These are phyloP conservation scores for Amphichorda felina DNA, from an alignment of 2,329 filamentous ascomycete species.

Conservation along the genomic window DNA sequence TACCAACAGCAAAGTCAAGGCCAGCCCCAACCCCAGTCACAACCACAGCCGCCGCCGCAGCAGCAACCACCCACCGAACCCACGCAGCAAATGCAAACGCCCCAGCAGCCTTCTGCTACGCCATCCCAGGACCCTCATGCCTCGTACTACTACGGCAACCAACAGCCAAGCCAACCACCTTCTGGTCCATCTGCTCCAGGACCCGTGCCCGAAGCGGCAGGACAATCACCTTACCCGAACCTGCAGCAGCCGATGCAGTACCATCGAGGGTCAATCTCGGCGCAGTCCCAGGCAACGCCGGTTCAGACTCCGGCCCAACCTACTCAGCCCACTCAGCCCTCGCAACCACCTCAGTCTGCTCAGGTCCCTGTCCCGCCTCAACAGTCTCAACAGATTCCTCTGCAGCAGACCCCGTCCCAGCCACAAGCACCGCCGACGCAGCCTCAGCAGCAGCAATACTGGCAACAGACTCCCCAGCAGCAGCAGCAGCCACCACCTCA, in stretches of 20 bases:
- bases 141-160: conserved; percentile 44
- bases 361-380: conserved; percentile 14
- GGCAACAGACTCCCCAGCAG: conserved; percentile 17
- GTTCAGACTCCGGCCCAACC: conserved; percentile 14
- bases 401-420: conserved; percentile 10
- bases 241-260: conserved; percentile 34
- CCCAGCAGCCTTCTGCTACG: conserved; percentile 14
- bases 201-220: conserved; percentile 25
- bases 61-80: conserved; percentile 11
- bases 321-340: conserved; percentile 14
- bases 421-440: conserved; percentile 12
- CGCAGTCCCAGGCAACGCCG: conserved; percentile 18
- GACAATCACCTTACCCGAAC: conserved; percentile 39
- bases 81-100: conserved; percentile 14
- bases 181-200: conserved; percentile 24
- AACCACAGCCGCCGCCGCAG: conserved; percentile 10
- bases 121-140: conserved; percentile 36
- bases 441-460: conserved; percentile 20
- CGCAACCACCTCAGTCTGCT: conserved; percentile 22
- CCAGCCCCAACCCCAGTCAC: conserved; percentile 12
- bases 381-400: conserved; percentile 8
- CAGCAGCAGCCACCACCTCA: conserved; percentile 12
- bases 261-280: conserved; percentile 28
- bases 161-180: conserved; percentile 18
- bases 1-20: conserved; percentile 8